Conservation (phyloP, 306 rosid genomes). For the Rosa multiflora region DNA sequence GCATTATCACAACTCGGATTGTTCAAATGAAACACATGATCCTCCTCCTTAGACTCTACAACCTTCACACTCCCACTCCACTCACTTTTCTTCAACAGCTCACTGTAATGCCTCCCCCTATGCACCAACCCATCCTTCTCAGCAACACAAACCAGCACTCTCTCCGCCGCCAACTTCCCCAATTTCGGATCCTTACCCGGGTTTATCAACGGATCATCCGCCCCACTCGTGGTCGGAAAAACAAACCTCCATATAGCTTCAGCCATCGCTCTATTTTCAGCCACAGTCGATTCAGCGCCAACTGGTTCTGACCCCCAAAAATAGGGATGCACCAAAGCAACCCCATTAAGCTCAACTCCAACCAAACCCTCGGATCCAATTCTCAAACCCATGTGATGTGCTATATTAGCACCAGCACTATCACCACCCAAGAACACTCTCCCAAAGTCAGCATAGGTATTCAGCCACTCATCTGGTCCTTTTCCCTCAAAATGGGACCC, state of each 20-base stretch:
- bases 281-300: slow-evolving; percentile 29
- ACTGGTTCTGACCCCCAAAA: slow-evolving; percentile 59
- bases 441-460: slow-evolving; percentile 39
- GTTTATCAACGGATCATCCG: slow-evolving; percentile 59
- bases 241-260: slow-evolving; percentile 51
- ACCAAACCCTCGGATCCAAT: slow-evolving; percentile 36
- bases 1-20: slow-evolving; percentile 43
- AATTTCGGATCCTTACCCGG: slow-evolving; percentile 58
- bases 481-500: slow-evolving; percentile 46
- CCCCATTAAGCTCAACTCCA: slow-evolving; percentile 46
- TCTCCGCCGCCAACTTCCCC: slow-evolving; percentile 40
- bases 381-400: slow-evolving; percentile 53
- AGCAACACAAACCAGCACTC: slow-evolving; percentile 62
- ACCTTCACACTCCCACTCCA: slow-evolving; percentile 51
- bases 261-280: not conserved
- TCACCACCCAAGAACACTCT: slow-evolving; percentile 61
- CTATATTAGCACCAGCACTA: slow-evolving; percentile 69
- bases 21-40: slow-evolving; percentile 57
- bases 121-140: slow-evolving; percentile 56
- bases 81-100: slow-evolving; percentile 44
- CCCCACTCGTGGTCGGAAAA: slow-evolving; percentile 38
- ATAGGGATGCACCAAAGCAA: slow-evolving; percentile 53
- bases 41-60: slow-evolving; percentile 44
- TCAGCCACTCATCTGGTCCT: slow-evolving; percentile 62
- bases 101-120: slow-evolving; percentile 48